Conservation (phyloP, 495 filamentous ascomycete species). For the Penicillium simplicissimum region DNA sequence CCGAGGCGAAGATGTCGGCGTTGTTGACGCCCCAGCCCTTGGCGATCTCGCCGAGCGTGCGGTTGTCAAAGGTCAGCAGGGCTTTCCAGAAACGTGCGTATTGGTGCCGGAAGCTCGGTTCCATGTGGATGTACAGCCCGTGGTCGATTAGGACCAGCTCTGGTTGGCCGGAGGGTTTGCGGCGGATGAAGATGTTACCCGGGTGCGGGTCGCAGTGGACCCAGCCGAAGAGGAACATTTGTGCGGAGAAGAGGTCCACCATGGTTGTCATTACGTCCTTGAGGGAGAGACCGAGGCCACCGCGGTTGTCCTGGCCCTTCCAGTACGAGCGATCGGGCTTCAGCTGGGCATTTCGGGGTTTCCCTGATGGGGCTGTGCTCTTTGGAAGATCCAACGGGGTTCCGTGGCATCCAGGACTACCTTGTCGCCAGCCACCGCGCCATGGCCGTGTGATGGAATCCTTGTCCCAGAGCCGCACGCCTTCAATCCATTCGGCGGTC, state of each 20-base stretch:
- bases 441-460: slow-evolving; percentile 70
- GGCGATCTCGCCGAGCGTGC: slow-evolving; percentile 69
- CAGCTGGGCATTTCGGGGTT: slow-evolving; percentile 45
- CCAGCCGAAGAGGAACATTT: slow-evolving; percentile 94
- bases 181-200: slow-evolving; percentile 93
- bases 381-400: slow-evolving; percentile 57
- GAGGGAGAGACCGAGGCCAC: slow-evolving; percentile 78
- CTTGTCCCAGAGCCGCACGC: slow-evolving; percentile 88
- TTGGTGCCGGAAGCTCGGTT: slow-evolving; percentile 78
- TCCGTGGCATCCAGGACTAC: slow-evolving; percentile 76
- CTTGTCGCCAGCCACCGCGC: slow-evolving; percentile 71
- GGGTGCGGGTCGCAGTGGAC: slow-evolving; percentile 97
- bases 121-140: slow-evolving; percentile 91
- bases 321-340: slow-evolving; percentile 82
- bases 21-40: slow-evolving; percentile 82
- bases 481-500: slow-evolving; percentile 97
- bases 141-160: slow-evolving; percentile 97
- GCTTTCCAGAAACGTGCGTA: slow-evolving; percentile 94
- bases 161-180: slow-evolving; percentile 74
- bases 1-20: slow-evolving; percentile 85
- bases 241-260: slow-evolving; percentile 90
- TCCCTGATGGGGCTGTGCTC: slow-evolving; percentile 17
- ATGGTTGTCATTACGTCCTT: slow-evolving; percentile 93
- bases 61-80: slow-evolving; percentile 90
- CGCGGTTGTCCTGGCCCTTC: slow-evolving; percentile 66